Base-by-base conservation (phyloP, 176 grass and related monocot species). In the Cenchrus purpureus region DNA sequence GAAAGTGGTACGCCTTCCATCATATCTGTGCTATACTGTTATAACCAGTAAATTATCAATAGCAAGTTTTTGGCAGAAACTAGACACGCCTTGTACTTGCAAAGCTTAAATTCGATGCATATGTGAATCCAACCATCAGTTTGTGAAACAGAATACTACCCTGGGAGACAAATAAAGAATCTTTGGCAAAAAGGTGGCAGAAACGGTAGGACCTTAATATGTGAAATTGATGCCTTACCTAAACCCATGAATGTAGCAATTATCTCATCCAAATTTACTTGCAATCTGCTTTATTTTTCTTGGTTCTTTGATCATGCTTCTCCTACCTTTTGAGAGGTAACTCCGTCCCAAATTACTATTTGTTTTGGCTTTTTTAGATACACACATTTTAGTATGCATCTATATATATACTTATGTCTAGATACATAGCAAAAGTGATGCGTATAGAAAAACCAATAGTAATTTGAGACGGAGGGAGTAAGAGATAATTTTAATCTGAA, bases 1-100 rank as follows among this genome's bases (percentile, higher is more conserved):
- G 96, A 98, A 98, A 98, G 83, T 90, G 89, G 96, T 94, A 95
- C 61, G 87, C 8, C 60, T 59, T 59, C 79, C 66, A 25, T 25
- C 22, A 25, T 20, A 16, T 79, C 55, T 87, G 20, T 85, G n/a
- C 20, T 58, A n/a, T 46, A 65, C 46, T 50, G 1, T 10, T 83
- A 25, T 25, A 25, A 25, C 22, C 22, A 25, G 22, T 25, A 25
- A 25, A 25, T 25, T 97, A 92, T 34, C 92, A 84, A 89, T 82
- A 54, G 85, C 8, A 58, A 20, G 1, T 58, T 58, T 56, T 25
- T 25, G 22, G 22, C 22, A 25, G 22, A 25, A 25, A 25, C 22
- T 25, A 25, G 22, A 25, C 22, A 25, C 22, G 15, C 50, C 63
- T 10, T 49, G 13, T 69, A 25, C 32, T 68, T 55, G n/a, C 5